Percentiles rank a stretch among this genome's conserved stretches.
These are phyloP conservation scores for Umbelopsis sp. DNA, from an alignment of 192 early-diverging fungal genomes.

Conservation along the genomic window DNA sequence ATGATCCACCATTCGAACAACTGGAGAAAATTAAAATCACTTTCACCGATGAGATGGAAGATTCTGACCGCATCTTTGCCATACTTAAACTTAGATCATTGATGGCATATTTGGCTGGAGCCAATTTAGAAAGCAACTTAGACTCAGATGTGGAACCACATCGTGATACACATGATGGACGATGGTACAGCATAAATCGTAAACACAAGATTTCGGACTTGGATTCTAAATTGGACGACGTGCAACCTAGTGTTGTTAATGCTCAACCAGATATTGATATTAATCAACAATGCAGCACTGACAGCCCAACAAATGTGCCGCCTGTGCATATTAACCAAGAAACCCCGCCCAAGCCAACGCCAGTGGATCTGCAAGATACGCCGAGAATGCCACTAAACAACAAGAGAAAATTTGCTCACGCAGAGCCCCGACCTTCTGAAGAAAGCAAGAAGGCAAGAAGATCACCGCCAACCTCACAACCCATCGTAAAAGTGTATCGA, in stretches of 20 bases:
- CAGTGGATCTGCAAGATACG: conserved; percentile 10
- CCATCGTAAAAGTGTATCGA: conserved; percentile 11
- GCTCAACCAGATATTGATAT: too few relatives aligned
- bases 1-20: conserved; percentile 12
- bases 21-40: conserved; percentile 9
- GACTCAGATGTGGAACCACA: neutral
- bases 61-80: neutral
- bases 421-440: conserved; percentile 18
- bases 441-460: neutral
- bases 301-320: neutral
- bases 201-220: conserved; percentile 14
- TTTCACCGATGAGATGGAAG: neutral
- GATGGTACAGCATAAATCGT: conserved; percentile 9
- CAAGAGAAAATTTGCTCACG: neutral
- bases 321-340: neutral
- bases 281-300: neutral
- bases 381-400: neutral
- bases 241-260: neutral
- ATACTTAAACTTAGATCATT: neutral
- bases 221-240: conserved; percentile 4
- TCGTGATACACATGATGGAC: conserved; percentile 3
- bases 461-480: conserved; percentile 1
- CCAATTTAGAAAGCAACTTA: neutral
- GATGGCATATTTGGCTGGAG: conserved; percentile 7
- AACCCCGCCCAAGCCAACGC: neutral